Percentiles rank a stretch among this genome's conserved stretches.
Evolutionary conservation across 768 basidiomycete genomes (phyloP).

Genomic region (Macrocybe gigantea): DNA sequence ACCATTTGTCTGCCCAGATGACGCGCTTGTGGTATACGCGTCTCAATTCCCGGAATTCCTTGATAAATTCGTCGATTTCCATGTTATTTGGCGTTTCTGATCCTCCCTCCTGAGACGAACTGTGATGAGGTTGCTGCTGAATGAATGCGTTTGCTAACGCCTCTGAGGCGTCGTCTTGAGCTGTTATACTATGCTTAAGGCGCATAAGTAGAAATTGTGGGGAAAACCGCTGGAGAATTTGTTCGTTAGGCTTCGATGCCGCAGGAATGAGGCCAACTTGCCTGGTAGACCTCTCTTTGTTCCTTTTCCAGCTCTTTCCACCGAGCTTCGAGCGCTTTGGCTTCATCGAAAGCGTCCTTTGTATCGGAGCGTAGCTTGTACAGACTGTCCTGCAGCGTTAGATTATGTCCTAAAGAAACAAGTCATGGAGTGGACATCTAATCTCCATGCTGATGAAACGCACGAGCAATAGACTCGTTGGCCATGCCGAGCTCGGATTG

Average conservation of each 20-base stretch:
- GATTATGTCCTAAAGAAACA: constrained; percentile 54
- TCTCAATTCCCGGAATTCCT: constrained; percentile 78
- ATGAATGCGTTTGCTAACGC: constrained; percentile 79
- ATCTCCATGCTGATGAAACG: constrained; percentile 21
- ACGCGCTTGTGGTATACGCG: constrained; percentile 92
- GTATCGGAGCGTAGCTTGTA: constrained; percentile 78
- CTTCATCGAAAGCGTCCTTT: constrained; percentile 82
- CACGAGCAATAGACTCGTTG: constrained; percentile 84
- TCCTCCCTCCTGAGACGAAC: constrained; percentile 20
- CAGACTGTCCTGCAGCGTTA: constrained; percentile 69
- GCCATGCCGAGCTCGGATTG: constrained; percentile 77
- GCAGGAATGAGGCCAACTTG: constrained; percentile 20
- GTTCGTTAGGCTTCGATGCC: no score
- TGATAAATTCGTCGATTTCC: constrained; percentile 84
- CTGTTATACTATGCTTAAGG: constrained; percentile 79
- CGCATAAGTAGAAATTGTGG: constrained; percentile 88
- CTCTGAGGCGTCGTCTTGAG: constrained; percentile 89
- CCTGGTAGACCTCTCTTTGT: constrained; percentile 87
- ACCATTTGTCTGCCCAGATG: constrained; percentile 88
- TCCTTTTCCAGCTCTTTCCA: constrained; percentile 89
- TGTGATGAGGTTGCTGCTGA: constrained; percentile 39
- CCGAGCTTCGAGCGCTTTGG: constrained; percentile 70
- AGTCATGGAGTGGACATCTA: constrained; percentile 2
- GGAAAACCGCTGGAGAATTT: constrained; percentile 59
- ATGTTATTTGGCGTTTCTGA: constrained; percentile 33